Evolutionary conservation across 148 eudicot species (phyloP), one percentile per base, ranked within the genome.

Genomic region (Arbutus unedo): DNA sequence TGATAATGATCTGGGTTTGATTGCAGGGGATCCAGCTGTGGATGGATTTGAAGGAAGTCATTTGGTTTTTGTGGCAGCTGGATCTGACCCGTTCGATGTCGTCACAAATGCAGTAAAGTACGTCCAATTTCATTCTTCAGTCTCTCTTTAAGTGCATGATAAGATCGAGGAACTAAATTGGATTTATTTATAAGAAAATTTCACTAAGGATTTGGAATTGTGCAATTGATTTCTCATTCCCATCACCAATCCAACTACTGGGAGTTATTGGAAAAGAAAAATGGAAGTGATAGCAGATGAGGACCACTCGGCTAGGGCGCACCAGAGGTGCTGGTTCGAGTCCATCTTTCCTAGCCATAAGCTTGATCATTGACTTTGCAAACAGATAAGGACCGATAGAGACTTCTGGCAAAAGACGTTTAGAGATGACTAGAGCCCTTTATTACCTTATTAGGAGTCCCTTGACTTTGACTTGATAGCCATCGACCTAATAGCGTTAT

Each of bases 21-120:
- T 77, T 86, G 76, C 88, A 95, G 98, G 98, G 31, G 93, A 91
- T 86, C 95, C 97, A 84, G 87, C 85, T 51, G 98, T 95, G 53
- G 90, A 92, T 84, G 87, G 86, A 16, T 95, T 93, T 84, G 92
- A 93, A 71, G 98, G 97, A 54, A 90, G 87, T 83, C 94, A 90
- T 89, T 80, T 93, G 86, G 93, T 93, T 80, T 95, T 87, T 83
- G 90, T 92, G 76, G 97, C 91, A 21, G 93, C 94, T 83, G 98
- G 95, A 79, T 77, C 93, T 53, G 93, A 95, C 82, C 98, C 98
- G 0, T 95, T 92, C 83, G 91, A 91, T 84, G 93, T 93, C 79
- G 87, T 95, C 83, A 91, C 92, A 21, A 81, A 84, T 71, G 94
- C 97, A 6, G 97, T 93, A 85, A 95, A 95, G 98, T 95, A 89